These are phyloP conservation scores for Candida nitratophila DNA, from an alignment of 805 yeast genomes.

Conservation along the genomic window DNA sequence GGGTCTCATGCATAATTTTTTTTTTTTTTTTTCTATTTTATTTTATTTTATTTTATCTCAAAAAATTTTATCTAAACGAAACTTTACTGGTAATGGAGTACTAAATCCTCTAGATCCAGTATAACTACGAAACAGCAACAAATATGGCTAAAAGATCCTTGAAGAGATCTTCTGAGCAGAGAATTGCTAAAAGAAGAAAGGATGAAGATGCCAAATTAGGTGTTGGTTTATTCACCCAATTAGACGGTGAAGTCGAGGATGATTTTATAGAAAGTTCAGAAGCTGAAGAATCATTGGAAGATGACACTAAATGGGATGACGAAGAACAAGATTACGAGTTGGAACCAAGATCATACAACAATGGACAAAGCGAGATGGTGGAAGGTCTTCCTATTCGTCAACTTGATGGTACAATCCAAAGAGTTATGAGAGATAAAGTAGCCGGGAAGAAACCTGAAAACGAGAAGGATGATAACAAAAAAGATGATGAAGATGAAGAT, in stretches of 20 bases:
- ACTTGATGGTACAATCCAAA: conserved; percentile 64
- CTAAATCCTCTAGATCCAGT: too few species aligned
- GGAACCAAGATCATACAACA: conserved; percentile 51
- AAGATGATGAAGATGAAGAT: conserved; percentile 7
- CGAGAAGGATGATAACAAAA: conserved; percentile 2
- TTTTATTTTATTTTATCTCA: not conserved
- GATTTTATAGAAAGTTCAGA: conserved; percentile 7
- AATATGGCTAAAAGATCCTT: conserved; percentile 19
- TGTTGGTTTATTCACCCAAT: conserved; percentile 27
- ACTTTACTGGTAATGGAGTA: too few species aligned
- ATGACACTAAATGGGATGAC: conserved; percentile 48
- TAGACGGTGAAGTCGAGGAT: conserved; percentile 10
- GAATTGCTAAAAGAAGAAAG: conserved; percentile 30
- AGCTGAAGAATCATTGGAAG: conserved; percentile 9
- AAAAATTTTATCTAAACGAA: too few species aligned
- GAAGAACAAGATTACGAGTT: conserved; percentile 77
- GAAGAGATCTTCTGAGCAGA: not conserved
- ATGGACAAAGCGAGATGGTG: conserved; percentile 34
- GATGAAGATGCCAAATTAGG: conserved; percentile 35
- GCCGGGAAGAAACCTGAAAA: too few species aligned
- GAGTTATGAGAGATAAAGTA: conserved; percentile 41
- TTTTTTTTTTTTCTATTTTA: conserved; percentile 1
- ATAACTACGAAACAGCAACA: too few species aligned
- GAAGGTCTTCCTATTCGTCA: conserved; percentile 79
- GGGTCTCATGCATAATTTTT: not conserved